Evolutionary conservation across 208 protist species (phyloP).

Genomic region (Crithidia acanthocephali): DNA sequence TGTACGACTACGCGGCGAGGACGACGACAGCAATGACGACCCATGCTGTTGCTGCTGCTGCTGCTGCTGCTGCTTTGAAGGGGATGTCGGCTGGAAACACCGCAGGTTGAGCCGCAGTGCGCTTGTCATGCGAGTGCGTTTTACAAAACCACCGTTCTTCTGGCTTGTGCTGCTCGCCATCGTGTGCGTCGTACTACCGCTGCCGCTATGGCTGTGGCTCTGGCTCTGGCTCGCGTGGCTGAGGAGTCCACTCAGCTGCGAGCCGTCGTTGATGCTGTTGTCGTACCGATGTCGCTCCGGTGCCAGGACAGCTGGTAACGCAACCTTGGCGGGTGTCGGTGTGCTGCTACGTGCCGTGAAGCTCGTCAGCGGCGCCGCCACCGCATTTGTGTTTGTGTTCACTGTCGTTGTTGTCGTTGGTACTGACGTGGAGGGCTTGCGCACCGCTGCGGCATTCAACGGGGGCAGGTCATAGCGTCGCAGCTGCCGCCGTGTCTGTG

Average conservation of each 20-base stretch:
- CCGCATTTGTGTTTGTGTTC: not conserved
- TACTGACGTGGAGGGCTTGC: not conserved
- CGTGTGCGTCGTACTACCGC: not conserved
- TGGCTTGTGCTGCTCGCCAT: no score
- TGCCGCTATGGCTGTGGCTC: not conserved
- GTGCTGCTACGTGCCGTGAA: slow-evolving; percentile 1
- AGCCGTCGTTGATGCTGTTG: not conserved
- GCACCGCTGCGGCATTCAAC: not conserved
- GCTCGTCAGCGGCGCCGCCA: slow-evolving; percentile 8
- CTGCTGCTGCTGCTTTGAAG: slow-evolving; percentile 1
- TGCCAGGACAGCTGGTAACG: not conserved
- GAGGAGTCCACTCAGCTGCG: not conserved
- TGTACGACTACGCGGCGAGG: no score
- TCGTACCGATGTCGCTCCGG: slow-evolving; percentile 6
- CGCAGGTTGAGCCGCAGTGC: slow-evolving; percentile 4
- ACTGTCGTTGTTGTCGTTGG: not conserved
- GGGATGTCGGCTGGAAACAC: not conserved
- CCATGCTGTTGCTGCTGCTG: not conserved
- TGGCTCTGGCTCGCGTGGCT: not conserved
- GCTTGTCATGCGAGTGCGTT: not conserved
- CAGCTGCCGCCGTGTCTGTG: not conserved
- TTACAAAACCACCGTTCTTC: no score
- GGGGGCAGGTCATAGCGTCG: slow-evolving; percentile 6
- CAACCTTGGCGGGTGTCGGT: not conserved
- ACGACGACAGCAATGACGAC: no score